Base-by-base conservation (phyloP, 2,329 filamentous ascomycete genomes). In the Pezicula radicicola region DNA sequence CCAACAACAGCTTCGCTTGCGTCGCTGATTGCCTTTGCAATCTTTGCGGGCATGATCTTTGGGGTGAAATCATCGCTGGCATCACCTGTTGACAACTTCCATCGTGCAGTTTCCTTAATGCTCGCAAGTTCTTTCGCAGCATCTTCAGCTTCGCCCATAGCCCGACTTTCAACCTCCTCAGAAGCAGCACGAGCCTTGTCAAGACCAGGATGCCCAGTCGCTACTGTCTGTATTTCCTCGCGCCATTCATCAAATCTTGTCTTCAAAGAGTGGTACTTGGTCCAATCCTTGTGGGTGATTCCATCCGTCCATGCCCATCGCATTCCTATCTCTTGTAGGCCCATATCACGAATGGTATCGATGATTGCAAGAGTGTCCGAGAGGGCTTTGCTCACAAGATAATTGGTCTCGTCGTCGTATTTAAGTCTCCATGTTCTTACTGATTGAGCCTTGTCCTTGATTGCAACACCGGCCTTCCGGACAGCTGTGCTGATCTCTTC, bases 271-370 rank as follows among this genome's bases (percentile, higher is more conserved):
- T 97, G 91, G 66, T 96, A 99, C 68, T 93, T 94, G 54, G 87
- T 84, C 94, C 94, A 99, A 68, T 99, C 91, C 69, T 95, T 92
- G 77, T 99, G 97, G 1, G 93, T 96, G 55, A 99, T 83, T 30
- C 91, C 91, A 52, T 97, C 91, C 73, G 91, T 94, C 87, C 90
- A 96, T 12, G 93, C 91, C 92, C 94, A 99, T 65, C 66, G 59
- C 77, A 88, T 86, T 40, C 87, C 87, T 46, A 90, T 85, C 61
- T 90, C 86, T 62, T 89, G 85, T 30, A 90, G 73, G 9, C 85
- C 84, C 27, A 88, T 72, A 56, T 88, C 83, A 41, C 85, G 81
- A 48, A 89, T 85, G 57, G 77, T 78, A 59, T 89, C 84, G 41
- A 90, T 75, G 12, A 88, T 82, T 56, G 85, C 81, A 7, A 89